Evolutionary conservation across 345 rosid genomes (phyloP), one percentile per base, ranked within the genome.

Genomic region (Boechera stricta): DNA sequence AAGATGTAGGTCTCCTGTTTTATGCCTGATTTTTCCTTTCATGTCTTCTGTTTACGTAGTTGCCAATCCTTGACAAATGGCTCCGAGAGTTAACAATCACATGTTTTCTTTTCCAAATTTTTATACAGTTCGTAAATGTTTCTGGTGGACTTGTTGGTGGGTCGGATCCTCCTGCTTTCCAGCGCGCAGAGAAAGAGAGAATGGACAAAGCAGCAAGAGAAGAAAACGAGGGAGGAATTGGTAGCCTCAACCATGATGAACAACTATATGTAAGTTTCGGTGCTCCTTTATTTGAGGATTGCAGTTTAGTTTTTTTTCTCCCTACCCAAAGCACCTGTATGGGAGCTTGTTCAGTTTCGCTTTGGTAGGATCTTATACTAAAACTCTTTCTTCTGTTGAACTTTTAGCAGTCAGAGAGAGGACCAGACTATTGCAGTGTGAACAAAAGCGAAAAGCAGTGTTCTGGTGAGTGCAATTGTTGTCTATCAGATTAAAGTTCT

Each of bases 111-210:
- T 35, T 55, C 7, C 7, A 44, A 33, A 2, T 51, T 52, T 69
- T 71, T 32, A 33, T 77, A 78, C 88, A 92, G 97, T 86, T 90
- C 74, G 78, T 82, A 35, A 79, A 16, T 52, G 78, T 90, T 76
- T 88, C 88, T 3, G 92, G 89, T 79, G 99, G 99, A 68, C 86
- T 92, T 74, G 90, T 82, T 57, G 98, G 96, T 59, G 99, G 98
- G 62, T 83, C 85, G 53, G 89, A 92, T 85, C 96, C 97, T 82
- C 98, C 98, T 53, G 94, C 98, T 73, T 95, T 89, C 79, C 97
- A 89, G 77, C 85, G 78, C 62, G 97, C 97, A 61, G 94, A 86
- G 85, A 82, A 76, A 86, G 91, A 87, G 83, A 84, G 92, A 80
- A 77, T 80, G 77, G 86, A 78, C 38, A 82, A 81, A 56, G 75